Evolutionary conservation across 1,139 yeast genomes (phyloP).

Genomic region (Ashbya aceris): DNA sequence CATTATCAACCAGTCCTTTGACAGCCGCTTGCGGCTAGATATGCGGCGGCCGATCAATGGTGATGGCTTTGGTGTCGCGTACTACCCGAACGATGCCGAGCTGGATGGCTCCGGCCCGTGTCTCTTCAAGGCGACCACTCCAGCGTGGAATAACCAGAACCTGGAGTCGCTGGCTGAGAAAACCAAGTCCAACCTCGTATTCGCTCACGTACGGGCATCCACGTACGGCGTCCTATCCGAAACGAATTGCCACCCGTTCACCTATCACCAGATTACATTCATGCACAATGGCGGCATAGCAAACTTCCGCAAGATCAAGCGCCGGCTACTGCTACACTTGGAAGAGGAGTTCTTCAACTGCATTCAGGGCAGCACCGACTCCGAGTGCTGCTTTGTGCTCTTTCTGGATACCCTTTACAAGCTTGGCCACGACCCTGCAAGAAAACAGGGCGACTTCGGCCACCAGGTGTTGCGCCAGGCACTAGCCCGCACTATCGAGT

Average conservation of each 20-base stretch:
- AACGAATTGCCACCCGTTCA: constrained; percentile 93
- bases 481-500: constrained; percentile 59
- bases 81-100: constrained; percentile 56
- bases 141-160: constrained; percentile 96
- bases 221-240: constrained; percentile 91
- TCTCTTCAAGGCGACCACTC: constrained; percentile 86
- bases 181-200: constrained; percentile 74
- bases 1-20: constrained; percentile 91
- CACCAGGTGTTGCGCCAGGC: constrained; percentile 60
- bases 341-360: constrained; percentile 70
- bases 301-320: constrained; percentile 62
- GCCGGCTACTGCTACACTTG: constrained; percentile 59
- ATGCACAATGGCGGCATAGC: constrained; percentile 96
- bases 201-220: constrained; percentile 94
- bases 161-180: constrained; percentile 77
- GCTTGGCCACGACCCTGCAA: constrained; percentile 65
- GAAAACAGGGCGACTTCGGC: constrained; percentile 39
- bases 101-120: constrained; percentile 55
- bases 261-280: constrained; percentile 78
- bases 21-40: constrained; percentile 78
- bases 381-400: constrained; percentile 90
- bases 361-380: constrained; percentile 90
- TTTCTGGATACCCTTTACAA: constrained; percentile 67
- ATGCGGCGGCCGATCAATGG: constrained; percentile 90
- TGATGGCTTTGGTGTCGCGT: constrained; percentile 97